phyloP scores from a whole-genome alignment of 2,329 filamentous ascomycete genomes.

The Byssothecium circinans region DNA sequence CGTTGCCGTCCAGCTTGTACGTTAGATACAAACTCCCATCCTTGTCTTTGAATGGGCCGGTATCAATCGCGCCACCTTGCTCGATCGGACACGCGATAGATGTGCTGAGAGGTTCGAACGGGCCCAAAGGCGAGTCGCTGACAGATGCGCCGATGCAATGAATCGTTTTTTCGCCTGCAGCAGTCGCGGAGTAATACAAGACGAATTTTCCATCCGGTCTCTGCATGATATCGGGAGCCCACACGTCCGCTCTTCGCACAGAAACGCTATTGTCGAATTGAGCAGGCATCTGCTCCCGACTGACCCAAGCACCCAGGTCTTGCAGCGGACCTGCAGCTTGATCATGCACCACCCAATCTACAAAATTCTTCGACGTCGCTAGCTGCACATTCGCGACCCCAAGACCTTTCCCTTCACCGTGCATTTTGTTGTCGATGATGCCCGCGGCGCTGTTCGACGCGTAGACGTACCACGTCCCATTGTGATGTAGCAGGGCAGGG shows the following conservation, averaged over 20 bases:
- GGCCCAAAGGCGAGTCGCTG: slow-evolving; percentile 52
- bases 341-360: slow-evolving; percentile 31
- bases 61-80: slow-evolving; percentile 64
- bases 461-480: slow-evolving; percentile 43
- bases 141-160: slow-evolving; percentile 64
- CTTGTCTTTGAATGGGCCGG: slow-evolving; percentile 60
- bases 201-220: slow-evolving; percentile 54
- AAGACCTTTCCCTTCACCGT: slow-evolving; percentile 1
- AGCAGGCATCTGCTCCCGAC: slow-evolving; percentile 3
- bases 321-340: slow-evolving; percentile 34
- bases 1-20: slow-evolving; percentile 70
- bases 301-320: slow-evolving; percentile 30
- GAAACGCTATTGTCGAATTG: neutral
- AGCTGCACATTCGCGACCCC: slow-evolving; percentile 36
- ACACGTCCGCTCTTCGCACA: slow-evolving; percentile 22
- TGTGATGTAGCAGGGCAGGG: slow-evolving; percentile 34
- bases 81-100: slow-evolving; percentile 58
- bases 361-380: slow-evolving; percentile 42
- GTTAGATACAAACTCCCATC: slow-evolving; percentile 60
- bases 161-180: slow-evolving; percentile 38
- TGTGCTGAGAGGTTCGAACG: slow-evolving; percentile 52
- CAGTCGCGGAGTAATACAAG: slow-evolving; percentile 61
- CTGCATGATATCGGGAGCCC: slow-evolving; percentile 40
- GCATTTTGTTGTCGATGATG: slow-evolving; percentile 6
- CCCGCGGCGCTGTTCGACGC: slow-evolving; percentile 42